A percentile compares a stretch with the other conserved stretches of the same genome.
These are phyloP conservation scores for Aurantiochytrium sp. DNA, from an alignment of 108 stramenopile species.

Conservation along the genomic window DNA sequence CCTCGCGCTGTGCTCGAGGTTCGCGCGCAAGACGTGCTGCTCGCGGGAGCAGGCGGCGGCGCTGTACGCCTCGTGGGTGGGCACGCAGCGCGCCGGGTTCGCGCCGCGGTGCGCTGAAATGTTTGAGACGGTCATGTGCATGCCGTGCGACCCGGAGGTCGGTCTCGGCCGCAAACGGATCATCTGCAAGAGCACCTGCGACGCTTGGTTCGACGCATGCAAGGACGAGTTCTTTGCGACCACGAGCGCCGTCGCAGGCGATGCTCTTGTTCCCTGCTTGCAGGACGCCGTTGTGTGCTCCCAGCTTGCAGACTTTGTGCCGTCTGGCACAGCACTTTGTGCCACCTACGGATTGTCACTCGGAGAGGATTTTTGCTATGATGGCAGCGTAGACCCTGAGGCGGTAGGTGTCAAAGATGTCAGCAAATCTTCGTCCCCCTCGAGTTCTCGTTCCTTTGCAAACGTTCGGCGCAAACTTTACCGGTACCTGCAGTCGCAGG, in stretches of 20 bases:
- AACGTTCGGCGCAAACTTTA: background rate
- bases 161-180: background rate
- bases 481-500: background rate
- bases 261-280: background rate
- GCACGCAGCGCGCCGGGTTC: background rate
- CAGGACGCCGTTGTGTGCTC: background rate
- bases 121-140: background rate
- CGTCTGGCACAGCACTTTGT: background rate
- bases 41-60: background rate
- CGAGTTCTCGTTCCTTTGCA: background rate
- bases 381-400: background rate
- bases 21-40: background rate
- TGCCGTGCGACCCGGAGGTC: background rate
- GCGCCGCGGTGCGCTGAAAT: background rate
- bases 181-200: background rate
- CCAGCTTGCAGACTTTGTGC: background rate
- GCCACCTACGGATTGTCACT: background rate
- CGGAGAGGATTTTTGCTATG: background rate
- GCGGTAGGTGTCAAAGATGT: background rate
- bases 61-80: background rate
- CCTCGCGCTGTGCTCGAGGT: background rate
- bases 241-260: background rate
- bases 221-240: conserved; percentile 4
- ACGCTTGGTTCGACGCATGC: conserved; percentile 8
- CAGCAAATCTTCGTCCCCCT: background rate